A percentile compares a stretch with the other conserved stretches of the same genome.
Evolutionary conservation across 805 yeast species (phyloP).

Genomic region (Suhomyces canberraensis): DNA sequence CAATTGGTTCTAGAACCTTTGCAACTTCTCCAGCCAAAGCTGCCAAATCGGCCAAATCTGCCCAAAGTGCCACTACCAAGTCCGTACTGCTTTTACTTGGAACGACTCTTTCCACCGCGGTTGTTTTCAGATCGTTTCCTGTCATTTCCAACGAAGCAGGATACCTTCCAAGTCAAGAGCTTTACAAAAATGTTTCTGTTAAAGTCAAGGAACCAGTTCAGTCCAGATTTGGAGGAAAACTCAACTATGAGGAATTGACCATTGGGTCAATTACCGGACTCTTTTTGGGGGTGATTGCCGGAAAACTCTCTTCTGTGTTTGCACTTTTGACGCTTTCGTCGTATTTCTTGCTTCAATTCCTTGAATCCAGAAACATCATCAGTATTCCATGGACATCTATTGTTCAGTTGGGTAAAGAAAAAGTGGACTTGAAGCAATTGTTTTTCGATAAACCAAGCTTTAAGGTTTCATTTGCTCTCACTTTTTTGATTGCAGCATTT

Average conservation of each 20-base stretch:
- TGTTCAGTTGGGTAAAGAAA: conserved; percentile 28
- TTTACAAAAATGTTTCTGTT: neutral
- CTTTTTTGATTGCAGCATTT: conserved; percentile 60
- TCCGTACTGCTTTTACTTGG: conserved; percentile 1
- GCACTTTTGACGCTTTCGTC: conserved; percentile 47
- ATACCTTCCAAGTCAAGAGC: conserved; percentile 4
- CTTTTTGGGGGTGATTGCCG: conserved; percentile 55
- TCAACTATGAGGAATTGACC: conserved; percentile 61
- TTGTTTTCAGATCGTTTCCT: neutral
- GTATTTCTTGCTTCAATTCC: conserved; percentile 46
- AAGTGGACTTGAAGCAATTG: conserved; percentile 47
- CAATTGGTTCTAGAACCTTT: neutral
- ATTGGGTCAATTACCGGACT: conserved; percentile 63
- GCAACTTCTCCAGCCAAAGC: neutral
- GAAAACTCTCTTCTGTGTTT: conserved; percentile 54
- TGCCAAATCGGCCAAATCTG: neutral
- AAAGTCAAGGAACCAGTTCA: conserved; percentile 1
- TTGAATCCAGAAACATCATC: conserved; percentile 53
- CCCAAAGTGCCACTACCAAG: neutral
- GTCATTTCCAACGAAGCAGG: conserved; percentile 11
- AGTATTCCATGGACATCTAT: conserved; percentile 42
- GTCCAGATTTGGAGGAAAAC: conserved; percentile 38
- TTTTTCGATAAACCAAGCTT: conserved; percentile 60
- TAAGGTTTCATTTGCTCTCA: conserved; percentile 51
- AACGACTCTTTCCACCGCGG: neutral